Evolutionary conservation across 345 rosid species (phyloP).

Genomic region (Syzygium oleosum): DNA sequence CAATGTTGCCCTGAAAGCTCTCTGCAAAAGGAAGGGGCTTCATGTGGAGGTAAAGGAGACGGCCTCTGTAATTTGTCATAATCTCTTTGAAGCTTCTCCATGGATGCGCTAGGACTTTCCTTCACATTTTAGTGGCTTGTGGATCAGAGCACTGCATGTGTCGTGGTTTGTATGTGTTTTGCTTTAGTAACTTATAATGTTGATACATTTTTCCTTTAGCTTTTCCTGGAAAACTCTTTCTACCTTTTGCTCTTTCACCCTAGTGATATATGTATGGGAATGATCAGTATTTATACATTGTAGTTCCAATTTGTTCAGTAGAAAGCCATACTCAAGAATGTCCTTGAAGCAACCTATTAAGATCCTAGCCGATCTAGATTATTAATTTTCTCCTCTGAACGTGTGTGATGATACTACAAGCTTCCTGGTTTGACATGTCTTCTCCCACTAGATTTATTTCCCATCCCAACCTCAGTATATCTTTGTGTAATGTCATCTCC

Average conservation of each 20-base stretch:
- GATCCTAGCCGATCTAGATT: neutral
- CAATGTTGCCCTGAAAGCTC: slow-evolving; percentile 65
- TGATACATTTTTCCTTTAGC: neutral
- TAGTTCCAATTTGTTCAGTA: neutral
- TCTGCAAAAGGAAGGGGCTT: slow-evolving; percentile 88
- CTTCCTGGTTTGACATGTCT: neutral
- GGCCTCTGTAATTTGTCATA: neutral
- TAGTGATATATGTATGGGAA: neutral
- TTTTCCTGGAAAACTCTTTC: neutral
- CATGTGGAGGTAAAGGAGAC: slow-evolving; percentile 47
- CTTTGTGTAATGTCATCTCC: neutral
- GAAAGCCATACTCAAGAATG: neutral
- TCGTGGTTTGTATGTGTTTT: neutral
- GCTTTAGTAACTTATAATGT: neutral
- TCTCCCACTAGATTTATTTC: neutral
- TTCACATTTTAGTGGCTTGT: neutral
- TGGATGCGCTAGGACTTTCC: neutral
- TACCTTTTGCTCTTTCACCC: neutral
- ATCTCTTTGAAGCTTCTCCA: neutral
- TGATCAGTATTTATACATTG: neutral
- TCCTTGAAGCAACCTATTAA: neutral
- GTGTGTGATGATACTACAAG: neutral
- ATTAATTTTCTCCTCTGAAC: neutral
- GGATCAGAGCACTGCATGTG: neutral
- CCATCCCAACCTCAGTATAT: neutral